Percentiles rank a stretch among this genome's conserved stretches.
These are phyloP conservation scores for Torulaspora gathmanii DNA, from an alignment of 805 yeast genomes.

Conservation along the genomic window DNA sequence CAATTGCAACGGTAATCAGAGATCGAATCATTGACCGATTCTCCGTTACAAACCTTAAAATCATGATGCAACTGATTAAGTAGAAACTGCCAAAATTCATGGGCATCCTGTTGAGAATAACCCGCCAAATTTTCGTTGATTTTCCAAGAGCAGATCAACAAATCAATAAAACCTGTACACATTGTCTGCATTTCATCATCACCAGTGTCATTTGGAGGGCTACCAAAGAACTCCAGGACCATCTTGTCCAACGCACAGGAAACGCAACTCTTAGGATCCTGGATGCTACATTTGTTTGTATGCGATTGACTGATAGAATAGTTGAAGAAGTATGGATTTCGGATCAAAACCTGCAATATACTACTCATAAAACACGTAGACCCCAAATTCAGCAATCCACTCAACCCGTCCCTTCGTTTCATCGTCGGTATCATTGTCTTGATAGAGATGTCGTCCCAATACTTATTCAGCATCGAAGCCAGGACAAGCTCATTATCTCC, in stretches of 20 bases:
- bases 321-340: constrained; percentile 80
- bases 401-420: constrained; percentile 68
- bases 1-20: constrained; percentile 52
- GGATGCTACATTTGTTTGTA: constrained; percentile 25
- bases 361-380: constrained; percentile 97
- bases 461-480: constrained; percentile 22
- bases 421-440: constrained; percentile 26
- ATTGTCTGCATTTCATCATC: constrained; percentile 40
- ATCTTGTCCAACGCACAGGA: constrained; percentile 83
- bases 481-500: constrained; percentile 48
- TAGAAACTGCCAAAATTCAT: constrained; percentile 92
- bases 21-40: constrained; percentile 12
- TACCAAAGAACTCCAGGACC: constrained; percentile 68
- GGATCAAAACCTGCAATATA: constrained; percentile 81
- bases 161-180: constrained; percentile 66
- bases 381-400: constrained; percentile 91
- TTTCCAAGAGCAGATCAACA: constrained; percentile 84
- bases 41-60: constrained; percentile 18
- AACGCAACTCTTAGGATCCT: constrained; percentile 47
- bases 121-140: constrained; percentile 85
- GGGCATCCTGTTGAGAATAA: constrained; percentile 96
- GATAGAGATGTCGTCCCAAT: constrained; percentile 26
- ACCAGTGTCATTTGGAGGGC: constrained; percentile 28
- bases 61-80: constrained; percentile 73
- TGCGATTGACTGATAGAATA: constrained; percentile 55